phyloP scores from a whole-genome alignment of 2,329 filamentous ascomycete species.

The Fusarium annulatum region DNA sequence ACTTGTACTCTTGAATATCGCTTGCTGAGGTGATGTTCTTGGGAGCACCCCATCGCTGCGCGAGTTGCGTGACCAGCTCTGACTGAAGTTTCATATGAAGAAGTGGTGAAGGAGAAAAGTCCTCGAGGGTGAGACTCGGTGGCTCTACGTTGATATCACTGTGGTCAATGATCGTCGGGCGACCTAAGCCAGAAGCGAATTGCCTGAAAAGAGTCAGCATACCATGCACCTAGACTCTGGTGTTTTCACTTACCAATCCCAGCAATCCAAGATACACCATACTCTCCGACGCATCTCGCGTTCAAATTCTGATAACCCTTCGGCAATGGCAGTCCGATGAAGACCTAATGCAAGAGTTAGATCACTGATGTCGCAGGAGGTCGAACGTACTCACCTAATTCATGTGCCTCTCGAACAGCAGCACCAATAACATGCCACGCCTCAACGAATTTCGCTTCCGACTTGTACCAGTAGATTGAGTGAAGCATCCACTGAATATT shows the following conservation, averaged over 20 bases:
- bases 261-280: constrained; percentile 51
- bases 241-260: constrained; percentile 49
- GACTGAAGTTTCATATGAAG: constrained; percentile 52
- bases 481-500: constrained; percentile 51
- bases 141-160: constrained; percentile 47
- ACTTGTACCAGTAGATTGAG: constrained; percentile 52
- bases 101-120: constrained; percentile 48
- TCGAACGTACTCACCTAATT: constrained; percentile 39
- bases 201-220: constrained; percentile 44
- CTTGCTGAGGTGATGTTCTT: constrained; percentile 43
- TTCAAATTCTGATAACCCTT: constrained; percentile 48
- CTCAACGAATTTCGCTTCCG: constrained; percentile 49
- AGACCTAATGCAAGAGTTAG: constrained; percentile 39
- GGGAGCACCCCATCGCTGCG: constrained; percentile 43
- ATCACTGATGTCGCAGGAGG: too few species aligned
- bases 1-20: constrained; percentile 48
- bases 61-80: constrained; percentile 46
- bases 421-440: constrained; percentile 50
- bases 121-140: constrained; percentile 50
- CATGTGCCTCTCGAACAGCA: constrained; percentile 50
- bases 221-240: too few species aligned
- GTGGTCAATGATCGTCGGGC: constrained; percentile 51
- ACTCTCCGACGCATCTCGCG: constrained; percentile 50
- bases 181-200: constrained; percentile 48
- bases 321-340: constrained; percentile 43